Conservation (phyloP, 208 protist genomes). For the Trichomonas vaginalis region DNA sequence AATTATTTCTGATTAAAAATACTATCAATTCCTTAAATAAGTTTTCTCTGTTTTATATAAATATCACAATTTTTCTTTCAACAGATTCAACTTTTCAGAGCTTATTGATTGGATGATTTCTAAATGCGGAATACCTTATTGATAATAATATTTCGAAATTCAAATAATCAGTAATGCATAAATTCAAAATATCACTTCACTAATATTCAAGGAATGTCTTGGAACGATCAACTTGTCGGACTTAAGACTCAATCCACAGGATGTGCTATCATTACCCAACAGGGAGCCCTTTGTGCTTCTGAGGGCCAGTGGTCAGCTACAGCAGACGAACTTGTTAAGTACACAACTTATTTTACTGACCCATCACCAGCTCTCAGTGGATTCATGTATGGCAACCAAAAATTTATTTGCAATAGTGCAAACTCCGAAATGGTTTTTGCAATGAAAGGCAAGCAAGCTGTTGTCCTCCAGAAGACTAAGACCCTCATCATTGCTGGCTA, state of each 20-base stretch:
- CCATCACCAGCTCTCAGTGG: background rate
- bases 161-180: too few species aligned
- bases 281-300: background rate
- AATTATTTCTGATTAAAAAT: too few species aligned
- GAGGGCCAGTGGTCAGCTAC: background rate
- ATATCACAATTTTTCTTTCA: too few species aligned
- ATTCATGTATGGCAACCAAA: background rate
- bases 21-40: too few species aligned
- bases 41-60: too few species aligned
- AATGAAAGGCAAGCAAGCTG: background rate
- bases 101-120: too few species aligned
- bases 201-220: too few species aligned
- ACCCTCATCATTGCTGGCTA: background rate
- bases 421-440: background rate
- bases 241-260: background rate
- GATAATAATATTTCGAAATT: too few species aligned
- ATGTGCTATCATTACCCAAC: background rate
- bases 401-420: background rate
- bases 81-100: too few species aligned
- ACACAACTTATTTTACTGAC: background rate
- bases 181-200: too few species aligned
- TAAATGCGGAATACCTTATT: too few species aligned
- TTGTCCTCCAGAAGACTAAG: constrained; percentile 1
- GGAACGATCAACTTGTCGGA: background rate
- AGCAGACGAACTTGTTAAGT: background rate